Evolutionary conservation across 2,329 filamentous ascomycete species (phyloP), one percentile per base, ranked within the genome.

Genomic region (Alternaria solani): DNA sequence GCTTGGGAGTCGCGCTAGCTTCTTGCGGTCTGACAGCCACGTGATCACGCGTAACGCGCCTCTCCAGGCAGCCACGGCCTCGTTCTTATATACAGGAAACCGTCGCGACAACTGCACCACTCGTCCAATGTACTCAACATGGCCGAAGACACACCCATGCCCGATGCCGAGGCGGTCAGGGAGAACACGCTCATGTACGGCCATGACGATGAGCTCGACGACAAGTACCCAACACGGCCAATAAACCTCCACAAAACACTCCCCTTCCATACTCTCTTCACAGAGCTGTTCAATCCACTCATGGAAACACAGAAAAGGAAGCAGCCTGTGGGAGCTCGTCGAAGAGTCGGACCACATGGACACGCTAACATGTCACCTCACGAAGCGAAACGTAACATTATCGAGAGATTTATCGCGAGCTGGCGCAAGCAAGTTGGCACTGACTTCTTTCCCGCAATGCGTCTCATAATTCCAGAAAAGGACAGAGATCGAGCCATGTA

Each of bases 401-500:
- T 99, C 65, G 88, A 94, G 56, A 85, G 90, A 7, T 99, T 97
- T 81, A 92, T 99, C 68, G 86, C 87, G 14, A 86, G 88, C 76
- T 99, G 95, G 95, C 88, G 94, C 39, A 88, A 88, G 57, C 89
- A 97, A 62, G 94, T 97, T 23, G 95, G 95, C 26, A 83, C 92
- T 68, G 95, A 99, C 78, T 92, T 99, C 70, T 98, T 95, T 74
- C 95, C 95, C 0, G 94, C 93, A 2, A 86, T 99, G 78, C 89
- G 95, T 20, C 86, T 99, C 47, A 97, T 98, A 58, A 84, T 97
- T 4, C 94, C 94, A 0, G 93, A 96, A 71, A 96, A 96, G 75
- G 95, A 99, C 74, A 88, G 93, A 39, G 93, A 98, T 72, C 88
- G 95, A 48, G 91, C 91, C 18, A 93, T 97, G 83, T 99, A 98